Base-by-base conservation (phyloP, 768 basidiomycete genomes). In the Auriscalpium microsporum region DNA sequence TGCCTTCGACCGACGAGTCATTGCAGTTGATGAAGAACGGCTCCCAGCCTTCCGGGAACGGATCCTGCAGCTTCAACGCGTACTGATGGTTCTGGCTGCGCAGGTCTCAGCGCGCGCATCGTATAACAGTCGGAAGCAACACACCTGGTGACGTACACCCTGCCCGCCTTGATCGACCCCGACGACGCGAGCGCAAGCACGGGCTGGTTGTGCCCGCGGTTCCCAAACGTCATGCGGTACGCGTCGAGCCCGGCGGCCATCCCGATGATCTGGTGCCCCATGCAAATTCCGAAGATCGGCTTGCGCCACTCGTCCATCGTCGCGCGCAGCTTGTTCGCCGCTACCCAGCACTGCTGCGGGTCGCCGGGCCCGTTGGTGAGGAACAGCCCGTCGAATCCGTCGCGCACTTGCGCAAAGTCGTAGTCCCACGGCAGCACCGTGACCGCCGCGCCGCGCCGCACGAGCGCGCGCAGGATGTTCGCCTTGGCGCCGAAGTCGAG, bases 21-120 rank as follows among this genome's bases (percentile, higher is more conserved):
- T 97, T 98, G 73, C 93, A 96, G 73, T 97, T 99, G 76, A 98
- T 95, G 78, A 99, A 99, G 81, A 95, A 98, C 0, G 95, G 95
- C 63, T 95, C 93, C 94, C 93, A 99, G 16, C 94, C 96, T 56
- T 78, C 75, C 28, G 96, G 96, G 89, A 97, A 96, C 4, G 93
- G 89, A 66, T 98, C 95, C 58, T 87, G 85, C 52, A 98, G 73
- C 67, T 84, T 87, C 56, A 98, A 76, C n/a, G 96, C 96, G 70
- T 98, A 99, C 64, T 98, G 96, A 68, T 96, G 94, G 72, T 99
- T 97, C 86, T 93, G 90, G 62, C 90, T 90, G 52, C 17, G 37
- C 11, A 33, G 21, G 23, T 10, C 19, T 50, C 10, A 48, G 23
- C 58, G 45, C 65, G 50, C 23, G 33, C n/a, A 56, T n/a, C 16